Evolutionary conservation across 73 alveolate genomes (phyloP).

Genomic region (Tetrahymena elliotti): DNA sequence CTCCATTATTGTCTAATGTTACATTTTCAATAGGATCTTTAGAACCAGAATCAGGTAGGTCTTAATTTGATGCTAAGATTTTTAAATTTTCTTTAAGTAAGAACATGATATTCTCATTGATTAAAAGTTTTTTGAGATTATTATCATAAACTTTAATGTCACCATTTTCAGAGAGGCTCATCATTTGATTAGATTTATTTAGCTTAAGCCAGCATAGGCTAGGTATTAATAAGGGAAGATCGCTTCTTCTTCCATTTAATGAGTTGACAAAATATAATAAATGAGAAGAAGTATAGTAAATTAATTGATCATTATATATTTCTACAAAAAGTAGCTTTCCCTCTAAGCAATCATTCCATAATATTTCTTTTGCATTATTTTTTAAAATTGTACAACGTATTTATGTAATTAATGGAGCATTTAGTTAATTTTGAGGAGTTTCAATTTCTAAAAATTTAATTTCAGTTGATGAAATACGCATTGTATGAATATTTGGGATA

Average conservation of each 20-base stretch:
- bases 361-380: neutral
- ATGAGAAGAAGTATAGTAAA: conserved; percentile 9
- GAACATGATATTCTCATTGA: conserved; percentile 20
- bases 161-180: conserved; percentile 14
- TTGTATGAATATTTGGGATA: neutral
- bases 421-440: neutral
- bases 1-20: conserved; percentile 15
- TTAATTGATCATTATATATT: neutral
- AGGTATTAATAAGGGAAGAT: conserved; percentile 14
- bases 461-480: neutral
- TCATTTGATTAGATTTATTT: conserved; percentile 6
- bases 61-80: neutral
- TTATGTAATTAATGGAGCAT: neutral
- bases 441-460: neutral
- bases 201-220: neutral
- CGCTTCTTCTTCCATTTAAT: conserved; percentile 13
- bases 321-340: conserved; percentile 4
- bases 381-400: neutral
- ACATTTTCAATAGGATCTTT: conserved; percentile 16
- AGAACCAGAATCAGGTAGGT: conserved; percentile 7
- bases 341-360: conserved; percentile 35
- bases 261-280: conserved; percentile 7
- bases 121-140: neutral
- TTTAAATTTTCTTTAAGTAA: conserved; percentile 12
- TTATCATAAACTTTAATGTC: conserved; percentile 17